Base-by-base conservation (phyloP, 208 protist species). In the Polymyxa betae region DNA sequence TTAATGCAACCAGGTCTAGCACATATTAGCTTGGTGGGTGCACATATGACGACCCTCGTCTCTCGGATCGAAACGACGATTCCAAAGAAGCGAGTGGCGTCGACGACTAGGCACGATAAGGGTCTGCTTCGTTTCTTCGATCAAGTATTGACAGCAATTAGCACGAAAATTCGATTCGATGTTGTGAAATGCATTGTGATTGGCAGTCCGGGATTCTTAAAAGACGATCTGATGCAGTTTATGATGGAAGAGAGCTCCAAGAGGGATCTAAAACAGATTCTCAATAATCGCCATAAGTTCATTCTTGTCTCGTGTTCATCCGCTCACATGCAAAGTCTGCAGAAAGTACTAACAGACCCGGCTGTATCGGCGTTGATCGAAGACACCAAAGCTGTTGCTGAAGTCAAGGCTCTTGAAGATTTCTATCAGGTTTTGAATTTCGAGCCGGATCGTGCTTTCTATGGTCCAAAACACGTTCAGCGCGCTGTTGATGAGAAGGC, bases 101-200 rank as follows among this genome's bases (percentile, higher is more conserved):
- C 49, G 16, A 89, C 5, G 16, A 89, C 49, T 40, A 5, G 88
- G 1, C 88, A 89, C 32, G 88, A 89, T 45, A 77, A 77, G 66
- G 88, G 49, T 29, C 16, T 89, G 16, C 16, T 38, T 29, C 5
- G 54, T 5, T 89, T 89, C 54, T 89, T 64, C 32, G 54, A 77
- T 29, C 29, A 89, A 32, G 88, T 89, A 12, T 32, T 89, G 12
- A 72, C 32, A 12, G 32, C 88, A 38, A 89, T 89, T 32, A 20
- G 5, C 32, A 38, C 5, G 12, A 60, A 89, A 38, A 89, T 89
- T n/a, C 5, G 54, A 38, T 89, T 89, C 54, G 88, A 89, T 44
- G n/a, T 89, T 29, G 88, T 89, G 32, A 89, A 89, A n/a, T 89
- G 88, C n/a, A 32, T 89, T 1, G 38, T 89, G 12, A 38, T 89